A percentile compares a stretch with the other conserved stretches of the same genome.
Conservation (phyloP, 2,329 filamentous ascomycete genomes). For the Alternaria metachromatica region DNA sequence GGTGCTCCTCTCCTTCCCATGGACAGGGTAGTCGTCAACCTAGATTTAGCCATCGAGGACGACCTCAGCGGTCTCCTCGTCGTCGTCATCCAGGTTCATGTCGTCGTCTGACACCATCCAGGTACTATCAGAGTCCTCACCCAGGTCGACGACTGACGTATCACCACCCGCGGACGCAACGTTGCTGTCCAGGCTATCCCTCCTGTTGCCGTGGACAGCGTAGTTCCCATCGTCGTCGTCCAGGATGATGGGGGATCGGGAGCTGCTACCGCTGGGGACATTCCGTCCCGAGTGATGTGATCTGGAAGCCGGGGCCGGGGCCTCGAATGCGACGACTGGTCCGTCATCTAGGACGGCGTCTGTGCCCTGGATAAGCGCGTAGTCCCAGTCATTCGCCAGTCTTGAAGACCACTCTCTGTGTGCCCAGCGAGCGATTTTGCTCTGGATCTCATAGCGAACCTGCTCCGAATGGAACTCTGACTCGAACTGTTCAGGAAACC, state of each 20-base stretch:
- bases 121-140: background rate
- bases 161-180: background rate
- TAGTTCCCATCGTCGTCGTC: background rate
- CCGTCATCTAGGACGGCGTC: background rate
- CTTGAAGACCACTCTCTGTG: background rate
- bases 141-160: background rate
- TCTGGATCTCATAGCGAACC: conserved; percentile 9
- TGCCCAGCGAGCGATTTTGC: conserved; percentile 7
- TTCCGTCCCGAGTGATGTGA: background rate
- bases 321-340: background rate
- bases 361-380: background rate
- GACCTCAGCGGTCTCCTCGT: background rate
- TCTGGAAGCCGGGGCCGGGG: background rate
- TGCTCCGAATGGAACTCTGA: conserved; percentile 6
- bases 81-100: background rate
- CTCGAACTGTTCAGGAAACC: background rate
- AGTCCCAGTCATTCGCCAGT: background rate
- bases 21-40: background rate
- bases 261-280: background rate
- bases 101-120: background rate
- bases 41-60: background rate
- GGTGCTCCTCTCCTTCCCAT: background rate
- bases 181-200: background rate
- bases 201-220: background rate
- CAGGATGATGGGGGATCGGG: background rate